phyloP scores from a whole-genome alignment of 495 filamentous ascomycete species.

The Ramalina intermedia region DNA sequence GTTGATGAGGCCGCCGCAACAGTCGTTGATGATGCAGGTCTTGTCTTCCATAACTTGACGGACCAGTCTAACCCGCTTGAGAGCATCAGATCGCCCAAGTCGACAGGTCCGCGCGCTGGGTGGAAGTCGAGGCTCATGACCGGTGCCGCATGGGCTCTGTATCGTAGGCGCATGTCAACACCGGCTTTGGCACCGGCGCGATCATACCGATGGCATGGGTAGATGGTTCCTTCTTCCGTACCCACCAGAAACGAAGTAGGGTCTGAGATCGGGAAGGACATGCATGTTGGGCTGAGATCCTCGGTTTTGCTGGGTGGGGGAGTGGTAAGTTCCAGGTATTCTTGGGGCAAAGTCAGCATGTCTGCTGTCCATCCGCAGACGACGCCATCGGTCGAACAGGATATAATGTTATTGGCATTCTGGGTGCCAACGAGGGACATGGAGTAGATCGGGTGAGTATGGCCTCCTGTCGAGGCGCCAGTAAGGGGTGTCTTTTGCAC shows the following conservation, averaged over 20 bases:
- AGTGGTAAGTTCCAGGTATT: constrained; percentile 69
- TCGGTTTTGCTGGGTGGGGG: constrained; percentile 86
- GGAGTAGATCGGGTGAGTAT: constrained; percentile 92
- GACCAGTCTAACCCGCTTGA: constrained; percentile 85
- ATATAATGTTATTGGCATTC: constrained; percentile 96
- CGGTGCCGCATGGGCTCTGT: constrained; percentile 77
- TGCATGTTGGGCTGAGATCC: constrained; percentile 88
- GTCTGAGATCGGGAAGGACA: constrained; percentile 90
- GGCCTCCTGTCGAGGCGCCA: constrained; percentile 49
- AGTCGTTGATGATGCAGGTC: constrained; percentile 51
- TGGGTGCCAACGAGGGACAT: constrained; percentile 94
- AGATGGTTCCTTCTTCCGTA: constrained; percentile 90
- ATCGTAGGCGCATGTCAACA: constrained; percentile 71
- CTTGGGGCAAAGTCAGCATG: constrained; percentile 91
- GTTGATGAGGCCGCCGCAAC: constrained; percentile 31
- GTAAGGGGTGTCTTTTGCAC: constrained; percentile 94
- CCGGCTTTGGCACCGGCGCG: constrained; percentile 92
- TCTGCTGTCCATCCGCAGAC: constrained; percentile 95
- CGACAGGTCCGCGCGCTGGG: constrained; percentile 74
- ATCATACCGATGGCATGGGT: constrained; percentile 92
- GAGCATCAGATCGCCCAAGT: constrained; percentile 89
- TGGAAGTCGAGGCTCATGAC: constrained; percentile 96
- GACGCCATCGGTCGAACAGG: constrained; percentile 87
- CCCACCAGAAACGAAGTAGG: constrained; percentile 96
- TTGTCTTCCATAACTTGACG: constrained; percentile 90